phyloP scores from a whole-genome alignment of 257 asterid species.

The Salvia hispanica region DNA sequence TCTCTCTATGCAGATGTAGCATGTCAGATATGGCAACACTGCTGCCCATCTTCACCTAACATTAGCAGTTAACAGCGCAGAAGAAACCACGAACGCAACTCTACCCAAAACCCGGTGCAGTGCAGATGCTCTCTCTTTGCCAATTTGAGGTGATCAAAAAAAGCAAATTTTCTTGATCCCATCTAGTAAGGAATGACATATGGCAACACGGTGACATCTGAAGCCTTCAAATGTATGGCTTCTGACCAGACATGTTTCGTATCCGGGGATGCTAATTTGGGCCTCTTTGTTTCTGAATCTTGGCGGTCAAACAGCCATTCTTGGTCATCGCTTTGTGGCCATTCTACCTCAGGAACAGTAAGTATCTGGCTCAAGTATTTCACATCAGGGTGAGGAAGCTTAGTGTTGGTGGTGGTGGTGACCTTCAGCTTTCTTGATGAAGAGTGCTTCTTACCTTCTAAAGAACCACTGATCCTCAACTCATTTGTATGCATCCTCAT shows the following conservation, averaged over 20 bases:
- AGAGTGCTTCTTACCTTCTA: constrained; percentile 27
- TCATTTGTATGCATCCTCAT: not conserved
- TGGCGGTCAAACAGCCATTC: constrained; percentile 48
- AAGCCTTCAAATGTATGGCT: constrained; percentile 44
- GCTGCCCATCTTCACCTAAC: too few species aligned
- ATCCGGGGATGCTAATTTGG: constrained; percentile 24
- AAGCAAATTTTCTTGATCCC: not conserved
- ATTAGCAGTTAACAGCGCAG: not conserved
- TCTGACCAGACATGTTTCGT: constrained; percentile 57
- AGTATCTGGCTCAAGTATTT: constrained; percentile 48
- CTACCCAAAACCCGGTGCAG: not conserved
- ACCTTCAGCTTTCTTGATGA: constrained; percentile 35
- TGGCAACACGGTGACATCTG: constrained; percentile 52
- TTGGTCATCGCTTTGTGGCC: constrained; percentile 48
- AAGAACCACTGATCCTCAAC: constrained; percentile 20
- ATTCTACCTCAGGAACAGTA: constrained; percentile 47
- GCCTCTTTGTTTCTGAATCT: constrained; percentile 37
- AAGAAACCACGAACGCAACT: too few species aligned
- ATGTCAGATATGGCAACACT: too few species aligned
- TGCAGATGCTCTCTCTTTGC: not conserved
- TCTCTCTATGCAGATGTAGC: too few species aligned
- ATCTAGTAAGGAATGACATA: constrained; percentile 62
- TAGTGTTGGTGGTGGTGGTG: constrained; percentile 6
- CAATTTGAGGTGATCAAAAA: not conserved
- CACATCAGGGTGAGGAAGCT: constrained; percentile 57